A percentile compares a stretch with the other conserved stretches of the same genome.
These are phyloP conservation scores for Ustilago lituana DNA, from an alignment of 1,284 basidiomycete genomes.

Conservation along the genomic window DNA sequence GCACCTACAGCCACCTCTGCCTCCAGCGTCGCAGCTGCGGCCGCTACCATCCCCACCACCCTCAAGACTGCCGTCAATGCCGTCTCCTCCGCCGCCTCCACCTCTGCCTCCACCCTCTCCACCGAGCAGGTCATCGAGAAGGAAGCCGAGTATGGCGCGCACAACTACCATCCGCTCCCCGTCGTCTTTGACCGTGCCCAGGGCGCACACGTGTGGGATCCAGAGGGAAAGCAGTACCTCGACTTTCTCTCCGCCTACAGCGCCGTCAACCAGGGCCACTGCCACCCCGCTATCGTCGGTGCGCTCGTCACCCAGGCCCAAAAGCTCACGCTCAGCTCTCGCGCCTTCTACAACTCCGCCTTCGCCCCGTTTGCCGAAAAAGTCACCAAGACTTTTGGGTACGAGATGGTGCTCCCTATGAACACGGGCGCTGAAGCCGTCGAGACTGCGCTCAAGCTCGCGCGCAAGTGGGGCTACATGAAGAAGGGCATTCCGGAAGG, in stretches of 20 bases:
- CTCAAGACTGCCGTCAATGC: slow-evolving; percentile 42
- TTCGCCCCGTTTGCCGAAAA: slow-evolving; percentile 89
- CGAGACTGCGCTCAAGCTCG: slow-evolving; percentile 75
- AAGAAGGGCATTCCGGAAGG: slow-evolving; percentile 84
- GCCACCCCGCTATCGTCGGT: slow-evolving; percentile 87
- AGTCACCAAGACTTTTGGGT: slow-evolving; percentile 76
- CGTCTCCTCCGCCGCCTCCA: slow-evolving; percentile 32
- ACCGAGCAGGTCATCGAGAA: slow-evolving; percentile 78
- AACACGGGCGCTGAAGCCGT: slow-evolving; percentile 99
- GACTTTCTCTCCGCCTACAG: slow-evolving; percentile 94
- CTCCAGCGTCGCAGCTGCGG: slow-evolving; percentile 2
- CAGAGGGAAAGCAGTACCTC: slow-evolving; percentile 76
- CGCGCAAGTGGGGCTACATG: slow-evolving; percentile 67
- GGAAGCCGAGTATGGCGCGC: slow-evolving; percentile 82
- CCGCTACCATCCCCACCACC: slow-evolving; percentile 21
- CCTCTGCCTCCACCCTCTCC: slow-evolving; percentile 49
- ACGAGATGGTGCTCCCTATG: slow-evolving; percentile 93
- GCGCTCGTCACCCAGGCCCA: slow-evolving; percentile 86
- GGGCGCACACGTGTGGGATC: slow-evolving; percentile 95
- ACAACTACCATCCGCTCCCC: slow-evolving; percentile 94
- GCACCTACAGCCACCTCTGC: slow-evolving; percentile 48
- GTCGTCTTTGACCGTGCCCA: slow-evolving; percentile 90
- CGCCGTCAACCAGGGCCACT: slow-evolving; percentile 86
- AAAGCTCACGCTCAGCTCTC: slow-evolving; percentile 89
- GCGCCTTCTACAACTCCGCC: slow-evolving; percentile 94